Conservation (phyloP, 2,329 filamentous ascomycete genomes). For the Aspergillus persii region DNA sequence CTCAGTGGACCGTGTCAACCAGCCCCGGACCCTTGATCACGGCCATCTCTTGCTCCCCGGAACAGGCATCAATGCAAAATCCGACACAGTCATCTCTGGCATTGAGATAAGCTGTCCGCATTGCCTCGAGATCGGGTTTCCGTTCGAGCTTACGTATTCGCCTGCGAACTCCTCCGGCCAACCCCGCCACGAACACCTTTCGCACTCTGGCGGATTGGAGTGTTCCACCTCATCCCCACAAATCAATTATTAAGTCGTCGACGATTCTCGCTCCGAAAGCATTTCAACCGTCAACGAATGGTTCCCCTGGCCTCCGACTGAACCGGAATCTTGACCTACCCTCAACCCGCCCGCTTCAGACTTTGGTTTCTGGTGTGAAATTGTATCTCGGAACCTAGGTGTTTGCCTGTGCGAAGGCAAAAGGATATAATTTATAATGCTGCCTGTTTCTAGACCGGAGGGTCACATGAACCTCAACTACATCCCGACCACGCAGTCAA, state of each 20-base stretch:
- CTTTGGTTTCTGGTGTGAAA: slow-evolving; percentile 7
- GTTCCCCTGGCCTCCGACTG: slow-evolving; percentile 17
- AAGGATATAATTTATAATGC: slow-evolving; percentile 80
- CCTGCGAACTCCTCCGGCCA: slow-evolving; percentile 11
- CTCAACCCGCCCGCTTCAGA: slow-evolving; percentile 1
- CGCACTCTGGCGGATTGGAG: background rate
- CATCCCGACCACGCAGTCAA: slow-evolving; percentile 65
- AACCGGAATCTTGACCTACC: slow-evolving; percentile 16
- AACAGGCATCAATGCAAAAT: slow-evolving; percentile 11
- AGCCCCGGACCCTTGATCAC: slow-evolving; percentile 13
- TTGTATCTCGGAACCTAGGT: slow-evolving; percentile 8
- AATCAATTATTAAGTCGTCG: background rate
- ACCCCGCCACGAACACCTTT: slow-evolving; percentile 19
- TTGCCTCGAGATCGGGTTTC: slow-evolving; percentile 5
- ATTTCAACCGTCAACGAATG: background rate
- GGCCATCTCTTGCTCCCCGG: slow-evolving; percentile 7
- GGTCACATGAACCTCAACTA: slow-evolving; percentile 80
- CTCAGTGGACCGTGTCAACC: slow-evolving; percentile 14
- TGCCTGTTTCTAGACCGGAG: slow-evolving; percentile 75
- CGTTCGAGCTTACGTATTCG: slow-evolving; percentile 22
- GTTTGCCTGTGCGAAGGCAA: slow-evolving; percentile 19
- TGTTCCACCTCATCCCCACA: background rate
- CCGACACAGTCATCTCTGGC: slow-evolving; percentile 7
- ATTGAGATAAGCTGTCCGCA: slow-evolving; percentile 12
- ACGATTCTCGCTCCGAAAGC: background rate